Percentiles rank a stretch among this genome's conserved stretches.
Evolutionary conservation across 1,139 yeast species (phyloP).

Genomic region (Suhomyces bokatorum): DNA sequence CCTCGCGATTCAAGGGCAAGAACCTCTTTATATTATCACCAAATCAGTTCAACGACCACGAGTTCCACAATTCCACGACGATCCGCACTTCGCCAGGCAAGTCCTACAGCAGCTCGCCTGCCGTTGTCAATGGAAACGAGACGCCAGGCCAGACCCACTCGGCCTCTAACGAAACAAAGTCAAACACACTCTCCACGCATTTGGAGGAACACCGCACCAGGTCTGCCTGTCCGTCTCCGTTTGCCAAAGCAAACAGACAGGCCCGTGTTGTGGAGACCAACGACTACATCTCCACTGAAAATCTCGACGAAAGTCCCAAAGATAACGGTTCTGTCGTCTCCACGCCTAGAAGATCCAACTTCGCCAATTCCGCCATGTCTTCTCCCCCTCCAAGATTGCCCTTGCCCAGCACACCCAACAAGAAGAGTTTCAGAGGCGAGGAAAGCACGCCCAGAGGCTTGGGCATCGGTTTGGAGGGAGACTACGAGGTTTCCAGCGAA

Average conservation of each 20-base stretch:
- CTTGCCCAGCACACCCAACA: slow-evolving; percentile 26
- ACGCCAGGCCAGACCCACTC: slow-evolving; percentile 4
- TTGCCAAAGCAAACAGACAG: slow-evolving; percentile 47
- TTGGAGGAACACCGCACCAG: slow-evolving; percentile 24
- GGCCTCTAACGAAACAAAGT: slow-evolving; percentile 5
- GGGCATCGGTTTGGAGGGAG: slow-evolving; percentile 39
- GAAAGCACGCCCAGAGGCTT: slow-evolving; percentile 37
- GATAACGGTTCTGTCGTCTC: slow-evolving; percentile 9
- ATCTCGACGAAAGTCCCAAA: slow-evolving; percentile 19
- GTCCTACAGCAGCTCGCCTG: slow-evolving; percentile 5
- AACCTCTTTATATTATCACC: slow-evolving; percentile 45
- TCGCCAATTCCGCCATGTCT: slow-evolving; percentile 13
- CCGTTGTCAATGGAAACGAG: background rate
- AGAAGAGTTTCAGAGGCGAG: slow-evolving; percentile 13
- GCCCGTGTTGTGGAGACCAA: slow-evolving; percentile 48
- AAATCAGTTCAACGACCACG: slow-evolving; percentile 39
- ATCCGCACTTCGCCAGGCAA: slow-evolving; percentile 10
- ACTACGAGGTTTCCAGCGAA: slow-evolving; percentile 19
- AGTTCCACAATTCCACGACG: slow-evolving; percentile 27
- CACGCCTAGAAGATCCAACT: slow-evolving; percentile 21
- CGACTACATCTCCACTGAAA: slow-evolving; percentile 27
- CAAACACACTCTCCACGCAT: slow-evolving; percentile 15
- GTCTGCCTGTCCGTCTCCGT: slow-evolving; percentile 40
- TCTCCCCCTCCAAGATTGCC: slow-evolving; percentile 43
- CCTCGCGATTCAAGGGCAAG: slow-evolving; percentile 24